A percentile compares a stretch with the other conserved stretches of the same genome.
These are phyloP conservation scores for Goffeauzyma gilvescens DNA, from an alignment of 768 basidiomycete species.

Conservation along the genomic window DNA sequence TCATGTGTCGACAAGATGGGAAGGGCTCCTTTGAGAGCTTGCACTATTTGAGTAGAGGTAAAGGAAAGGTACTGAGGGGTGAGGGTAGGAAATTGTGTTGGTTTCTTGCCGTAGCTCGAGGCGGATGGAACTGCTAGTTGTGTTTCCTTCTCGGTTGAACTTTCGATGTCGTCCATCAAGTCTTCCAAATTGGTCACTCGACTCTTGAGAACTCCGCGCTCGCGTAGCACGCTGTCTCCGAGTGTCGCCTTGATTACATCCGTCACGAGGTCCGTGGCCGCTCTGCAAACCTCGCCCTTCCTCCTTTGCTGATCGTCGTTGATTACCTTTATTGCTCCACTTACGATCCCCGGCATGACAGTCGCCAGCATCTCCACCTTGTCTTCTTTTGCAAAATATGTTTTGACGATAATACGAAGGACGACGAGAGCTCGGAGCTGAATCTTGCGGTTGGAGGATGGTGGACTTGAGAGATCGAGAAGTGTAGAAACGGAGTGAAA, in stretches of 20 bases:
- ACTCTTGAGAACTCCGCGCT: conserved; percentile 13
- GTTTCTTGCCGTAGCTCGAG: too few species aligned
- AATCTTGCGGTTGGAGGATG: conserved; percentile 38
- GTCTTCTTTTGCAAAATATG: conserved; percentile 39
- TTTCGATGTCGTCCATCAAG: conserved; percentile 33
- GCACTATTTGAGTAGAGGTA: conserved; percentile 62
- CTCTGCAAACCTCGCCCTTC: too few species aligned
- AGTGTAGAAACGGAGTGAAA: conserved; percentile 66
- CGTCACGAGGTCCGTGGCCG: too few species aligned
- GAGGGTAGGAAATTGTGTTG: conserved; percentile 34
- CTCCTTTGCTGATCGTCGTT: too few species aligned
- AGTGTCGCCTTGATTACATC: conserved; percentile 20
- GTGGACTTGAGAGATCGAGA: conserved; percentile 37
- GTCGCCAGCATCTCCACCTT: conserved; percentile 33
- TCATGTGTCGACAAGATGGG: conserved; percentile 35
- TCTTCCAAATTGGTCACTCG: conserved; percentile 22
- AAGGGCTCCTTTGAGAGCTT: conserved; percentile 58
- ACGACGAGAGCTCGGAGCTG: conserved; percentile 44
- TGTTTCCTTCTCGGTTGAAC: too few species aligned
- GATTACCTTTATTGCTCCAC: conserved; percentile 52
- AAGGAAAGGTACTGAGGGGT: conserved; percentile 61
- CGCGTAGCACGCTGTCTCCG: conserved; percentile 16
- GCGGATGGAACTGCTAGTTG: too few species aligned
- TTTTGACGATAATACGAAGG: conserved; percentile 39
- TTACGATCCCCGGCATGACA: conserved; percentile 67